Conservation (phyloP, 176 grass and related monocot genomes). For the Chrysopogon serrulatus region DNA sequence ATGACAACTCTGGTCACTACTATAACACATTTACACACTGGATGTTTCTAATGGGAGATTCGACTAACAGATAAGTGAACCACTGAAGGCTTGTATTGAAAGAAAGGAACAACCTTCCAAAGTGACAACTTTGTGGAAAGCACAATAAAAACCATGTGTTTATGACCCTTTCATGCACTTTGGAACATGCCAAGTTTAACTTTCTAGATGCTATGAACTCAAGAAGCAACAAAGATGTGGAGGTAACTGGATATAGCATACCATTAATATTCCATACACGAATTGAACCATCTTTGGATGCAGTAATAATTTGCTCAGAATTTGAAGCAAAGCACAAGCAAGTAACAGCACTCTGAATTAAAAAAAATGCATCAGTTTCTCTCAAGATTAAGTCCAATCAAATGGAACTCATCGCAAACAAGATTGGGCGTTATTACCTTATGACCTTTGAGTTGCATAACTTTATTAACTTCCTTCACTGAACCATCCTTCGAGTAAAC, state of each 20-base stretch:
- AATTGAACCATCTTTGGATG: conserved; percentile 91
- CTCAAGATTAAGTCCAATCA: background rate
- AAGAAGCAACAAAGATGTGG: background rate
- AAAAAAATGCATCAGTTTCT: conserved; percentile 6
- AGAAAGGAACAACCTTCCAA: background rate
- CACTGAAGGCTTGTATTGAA: background rate
- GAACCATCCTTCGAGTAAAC: conserved; percentile 90
- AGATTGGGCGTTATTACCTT: conserved; percentile 38
- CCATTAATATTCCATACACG: conserved; percentile 95
- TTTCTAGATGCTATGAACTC: background rate
- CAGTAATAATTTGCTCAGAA: conserved; percentile 86
- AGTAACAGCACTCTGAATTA: conserved; percentile 77
- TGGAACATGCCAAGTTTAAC: background rate
- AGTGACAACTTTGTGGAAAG: background rate
- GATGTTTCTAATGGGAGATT: background rate
- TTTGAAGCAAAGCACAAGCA: conserved; percentile 75
- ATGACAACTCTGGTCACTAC: background rate
- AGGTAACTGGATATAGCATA: conserved; percentile 33
- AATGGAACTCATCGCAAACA: background rate
- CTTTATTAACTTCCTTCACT: conserved; percentile 84
- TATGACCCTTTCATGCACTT: background rate
- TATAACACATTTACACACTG: background rate
- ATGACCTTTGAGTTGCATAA: conserved; percentile 97
- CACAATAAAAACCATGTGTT: background rate
- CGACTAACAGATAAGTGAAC: background rate